Percentiles rank a stretch among this genome's conserved stretches.
These are phyloP conservation scores for Silene latifolia DNA, from an alignment of 148 eudicot genomes.

Conservation along the genomic window DNA sequence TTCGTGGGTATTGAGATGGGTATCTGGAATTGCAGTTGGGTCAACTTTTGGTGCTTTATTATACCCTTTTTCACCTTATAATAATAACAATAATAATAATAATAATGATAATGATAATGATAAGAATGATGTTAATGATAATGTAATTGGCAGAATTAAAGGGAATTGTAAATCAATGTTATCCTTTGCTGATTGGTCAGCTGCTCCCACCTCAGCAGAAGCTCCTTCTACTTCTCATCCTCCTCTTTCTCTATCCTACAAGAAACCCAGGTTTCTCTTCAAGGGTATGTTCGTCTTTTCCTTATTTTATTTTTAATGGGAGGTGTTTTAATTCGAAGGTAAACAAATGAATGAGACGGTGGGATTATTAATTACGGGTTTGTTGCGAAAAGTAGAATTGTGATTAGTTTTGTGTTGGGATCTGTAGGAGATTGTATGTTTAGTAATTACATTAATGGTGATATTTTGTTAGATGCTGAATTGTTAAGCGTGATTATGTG, in stretches of 20 bases:
- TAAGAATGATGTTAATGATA: background rate
- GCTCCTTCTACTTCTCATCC: constrained; percentile 10
- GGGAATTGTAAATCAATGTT: constrained; percentile 19
- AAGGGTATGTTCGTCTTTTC: constrained; percentile 23
- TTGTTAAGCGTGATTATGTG: too few species aligned
- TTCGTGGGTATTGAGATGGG: constrained; percentile 35
- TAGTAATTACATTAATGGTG: too few species aligned
- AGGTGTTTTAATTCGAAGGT: too few species aligned
- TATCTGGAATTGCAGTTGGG: constrained; percentile 40
- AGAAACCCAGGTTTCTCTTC: constrained; percentile 38
- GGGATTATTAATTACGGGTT: too few species aligned
- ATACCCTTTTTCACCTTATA: constrained; percentile 15
- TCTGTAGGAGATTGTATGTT: too few species aligned
- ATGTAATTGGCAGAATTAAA: background rate
- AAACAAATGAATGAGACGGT: too few species aligned
- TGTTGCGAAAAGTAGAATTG: too few species aligned
- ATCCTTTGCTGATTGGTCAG: constrained; percentile 25
- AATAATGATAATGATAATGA: background rate
- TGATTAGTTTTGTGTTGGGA: too few species aligned
- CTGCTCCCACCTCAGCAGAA: constrained; percentile 5
- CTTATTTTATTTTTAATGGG: too few species aligned
- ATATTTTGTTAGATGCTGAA: too few species aligned
- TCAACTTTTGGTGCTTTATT: constrained; percentile 34
- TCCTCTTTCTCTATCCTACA: constrained; percentile 17
- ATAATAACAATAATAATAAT: constrained; percentile 1